Evolutionary conservation across 306 rosid genomes (phyloP).

Genomic region (Cyclanthera cordifolia): DNA sequence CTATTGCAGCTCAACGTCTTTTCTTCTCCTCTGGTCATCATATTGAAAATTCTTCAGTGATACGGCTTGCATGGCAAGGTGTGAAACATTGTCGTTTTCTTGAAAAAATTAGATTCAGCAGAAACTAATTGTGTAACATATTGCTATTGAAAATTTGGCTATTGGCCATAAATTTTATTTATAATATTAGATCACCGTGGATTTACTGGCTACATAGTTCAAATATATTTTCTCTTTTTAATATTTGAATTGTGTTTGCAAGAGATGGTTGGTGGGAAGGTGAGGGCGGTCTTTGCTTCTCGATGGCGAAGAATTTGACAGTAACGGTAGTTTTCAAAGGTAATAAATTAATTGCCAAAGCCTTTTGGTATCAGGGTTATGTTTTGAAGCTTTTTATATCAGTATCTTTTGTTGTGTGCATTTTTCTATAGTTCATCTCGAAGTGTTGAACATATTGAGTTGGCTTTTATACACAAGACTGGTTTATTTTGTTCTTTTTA

Average conservation of each 20-base stretch:
- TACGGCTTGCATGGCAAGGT: constrained; percentile 38
- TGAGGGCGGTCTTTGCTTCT: constrained; percentile 69
- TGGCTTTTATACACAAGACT: neutral
- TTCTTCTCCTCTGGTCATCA: constrained; percentile 43
- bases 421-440: neutral
- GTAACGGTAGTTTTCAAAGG: constrained; percentile 49
- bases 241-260: constrained; percentile 92
- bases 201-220: constrained; percentile 9
- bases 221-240: constrained; percentile 25
- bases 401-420: constrained; percentile 1
- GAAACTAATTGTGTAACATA: constrained; percentile 91
- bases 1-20: constrained; percentile 65
- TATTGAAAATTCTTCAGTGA: constrained; percentile 35
- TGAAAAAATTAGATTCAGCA: constrained; percentile 47
- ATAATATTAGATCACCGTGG: constrained; percentile 26
- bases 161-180: constrained; percentile 40
- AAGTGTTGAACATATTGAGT: neutral
- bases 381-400: constrained; percentile 16
- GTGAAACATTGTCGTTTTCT: constrained; percentile 53
- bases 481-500: neutral
- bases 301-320: constrained; percentile 61
- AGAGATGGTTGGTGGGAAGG: constrained; percentile 92
- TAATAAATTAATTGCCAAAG: constrained; percentile 53
- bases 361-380: constrained; percentile 30
- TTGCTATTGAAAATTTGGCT: constrained; percentile 54